Conservation (phyloP, 2,329 filamentous ascomycete species). For the Nothophaeocryptopus gaeumannii region DNA sequence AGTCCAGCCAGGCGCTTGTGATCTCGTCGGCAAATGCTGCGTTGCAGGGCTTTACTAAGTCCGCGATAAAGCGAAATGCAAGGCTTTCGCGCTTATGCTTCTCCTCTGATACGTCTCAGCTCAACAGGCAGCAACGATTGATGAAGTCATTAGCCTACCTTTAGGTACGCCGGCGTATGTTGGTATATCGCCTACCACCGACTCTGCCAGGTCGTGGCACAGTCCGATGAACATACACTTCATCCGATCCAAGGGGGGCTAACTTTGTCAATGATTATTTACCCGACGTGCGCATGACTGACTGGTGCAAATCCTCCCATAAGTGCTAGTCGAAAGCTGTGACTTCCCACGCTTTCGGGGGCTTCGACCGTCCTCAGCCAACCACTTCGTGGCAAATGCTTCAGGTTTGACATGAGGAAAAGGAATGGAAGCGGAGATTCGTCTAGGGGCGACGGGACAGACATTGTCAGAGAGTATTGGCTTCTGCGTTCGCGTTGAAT, state of each 20-base stretch:
- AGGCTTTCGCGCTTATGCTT: conserved; percentile 5
- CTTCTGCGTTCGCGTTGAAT: conserved; percentile 4
- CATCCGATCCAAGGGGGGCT: conserved; percentile 1
- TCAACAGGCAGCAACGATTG: conserved; percentile 4
- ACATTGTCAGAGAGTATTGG: conserved; percentile 4
- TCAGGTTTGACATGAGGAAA: conserved; percentile 4
- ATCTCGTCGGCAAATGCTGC: conserved; percentile 4
- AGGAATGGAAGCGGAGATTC: conserved; percentile 4
- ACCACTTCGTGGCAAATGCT: conserved; percentile 4
- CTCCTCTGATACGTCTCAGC: conserved; percentile 4
- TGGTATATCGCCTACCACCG: conserved; percentile 14
- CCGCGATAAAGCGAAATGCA: conserved; percentile 4
- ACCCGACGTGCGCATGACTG: conserved; percentile 3
- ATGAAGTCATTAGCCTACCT: conserved; percentile 3
- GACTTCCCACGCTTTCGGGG: conserved; percentile 4
- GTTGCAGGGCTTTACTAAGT: conserved; percentile 2
- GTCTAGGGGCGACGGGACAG: conserved; percentile 2
- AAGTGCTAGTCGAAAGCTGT: conserved; percentile 5
- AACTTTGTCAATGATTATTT: conserved; percentile 6
- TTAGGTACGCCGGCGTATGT: conserved; percentile 5
- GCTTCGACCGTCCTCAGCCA: conserved; percentile 3
- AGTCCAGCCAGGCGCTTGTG: conserved; percentile 3
- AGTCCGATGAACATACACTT: conserved; percentile 13
- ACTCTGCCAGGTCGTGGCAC: conserved; percentile 13
- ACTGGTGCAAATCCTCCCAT: conserved; percentile 3